These are phyloP conservation scores for Cylindrodendrum hubeiense DNA, from an alignment of 2,329 filamentous ascomycete species.

Conservation along the genomic window DNA sequence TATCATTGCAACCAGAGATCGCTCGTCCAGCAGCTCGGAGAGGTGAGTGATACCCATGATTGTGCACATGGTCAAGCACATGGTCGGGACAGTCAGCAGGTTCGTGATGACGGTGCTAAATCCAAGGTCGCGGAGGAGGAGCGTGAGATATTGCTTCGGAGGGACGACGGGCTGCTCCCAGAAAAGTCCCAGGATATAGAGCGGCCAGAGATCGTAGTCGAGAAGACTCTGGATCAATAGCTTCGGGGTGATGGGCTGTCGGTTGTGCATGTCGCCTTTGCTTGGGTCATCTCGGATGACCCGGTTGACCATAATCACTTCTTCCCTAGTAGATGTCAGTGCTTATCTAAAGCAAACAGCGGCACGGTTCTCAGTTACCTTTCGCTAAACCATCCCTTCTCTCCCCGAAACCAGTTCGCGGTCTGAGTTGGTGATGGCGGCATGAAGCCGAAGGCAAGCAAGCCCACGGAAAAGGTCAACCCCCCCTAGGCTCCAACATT, in stretches of 20 bases:
- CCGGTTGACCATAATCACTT: constrained; percentile 69
- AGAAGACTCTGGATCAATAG: constrained; percentile 63
- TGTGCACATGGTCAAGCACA: constrained; percentile 26
- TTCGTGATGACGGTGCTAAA: constrained; percentile 31
- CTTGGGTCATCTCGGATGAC: constrained; percentile 67
- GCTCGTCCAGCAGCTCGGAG: constrained; percentile 47
- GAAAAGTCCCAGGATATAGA: constrained; percentile 64
- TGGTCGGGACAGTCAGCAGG: constrained; percentile 29
- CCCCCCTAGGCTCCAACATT: constrained; percentile 25
- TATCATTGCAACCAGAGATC: constrained; percentile 46
- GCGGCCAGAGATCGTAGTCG: constrained; percentile 69
- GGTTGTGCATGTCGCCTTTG: constrained; percentile 72
- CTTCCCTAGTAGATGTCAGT: constrained; percentile 50
- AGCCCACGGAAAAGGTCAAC: constrained; percentile 47
- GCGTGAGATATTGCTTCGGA: constrained; percentile 63
- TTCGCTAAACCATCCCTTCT: constrained; percentile 56
- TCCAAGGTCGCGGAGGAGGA: constrained; percentile 54
- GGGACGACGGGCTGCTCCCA: constrained; percentile 59
- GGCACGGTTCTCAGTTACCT: constrained; percentile 14
- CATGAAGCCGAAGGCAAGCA: constrained; percentile 40
- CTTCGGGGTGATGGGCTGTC: constrained; percentile 57
- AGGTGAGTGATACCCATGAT: constrained; percentile 45
- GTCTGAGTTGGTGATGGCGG: constrained; percentile 56
- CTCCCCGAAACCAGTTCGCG: constrained; percentile 64
- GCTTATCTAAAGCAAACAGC: neutral